Percentiles rank a stretch among this genome's conserved stretches.
Evolutionary conservation across 176 grass and related monocot species (phyloP).

Genomic region (Canna indica): DNA sequence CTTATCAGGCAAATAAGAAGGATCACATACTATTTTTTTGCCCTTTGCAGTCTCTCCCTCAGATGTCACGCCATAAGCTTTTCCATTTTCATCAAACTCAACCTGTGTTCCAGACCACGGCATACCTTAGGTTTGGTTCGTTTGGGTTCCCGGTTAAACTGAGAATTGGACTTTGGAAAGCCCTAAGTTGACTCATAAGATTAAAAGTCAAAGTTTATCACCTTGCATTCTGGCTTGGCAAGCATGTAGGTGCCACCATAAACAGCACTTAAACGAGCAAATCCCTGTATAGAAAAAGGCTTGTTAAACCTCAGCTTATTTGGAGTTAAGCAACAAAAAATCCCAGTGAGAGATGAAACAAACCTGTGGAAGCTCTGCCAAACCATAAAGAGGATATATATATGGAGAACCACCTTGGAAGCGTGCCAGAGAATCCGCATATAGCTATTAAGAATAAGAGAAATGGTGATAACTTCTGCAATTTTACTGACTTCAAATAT

Average conservation of each 20-base stretch:
- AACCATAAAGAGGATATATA: constrained; percentile 89
- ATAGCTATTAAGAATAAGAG: constrained; percentile 42
- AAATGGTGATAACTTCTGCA: not conserved
- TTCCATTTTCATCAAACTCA: constrained; percentile 72
- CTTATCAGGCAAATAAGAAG: constrained; percentile 86
- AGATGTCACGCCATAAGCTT: constrained; percentile 83
- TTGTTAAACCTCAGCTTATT: not conserved
- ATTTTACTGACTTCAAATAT: too few relatives aligned
- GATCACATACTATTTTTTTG: constrained; percentile 92
- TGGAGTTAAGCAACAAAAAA: not conserved
- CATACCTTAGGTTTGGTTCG: not conserved
- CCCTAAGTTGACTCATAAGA: not conserved
- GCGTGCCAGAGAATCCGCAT: constrained; percentile 80
- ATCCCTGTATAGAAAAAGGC: constrained; percentile 30
- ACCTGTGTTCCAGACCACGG: constrained; percentile 32
- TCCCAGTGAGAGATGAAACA: not conserved
- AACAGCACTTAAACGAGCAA: constrained; percentile 96
- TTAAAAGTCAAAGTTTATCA: constrained; percentile 14
- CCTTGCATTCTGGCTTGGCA: constrained; percentile 97
- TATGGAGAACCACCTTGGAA: constrained; percentile 94
- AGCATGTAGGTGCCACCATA: constrained; percentile 99
- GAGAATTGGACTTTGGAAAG: not conserved
- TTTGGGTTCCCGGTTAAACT: not conserved
- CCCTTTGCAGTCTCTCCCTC: constrained; percentile 86
- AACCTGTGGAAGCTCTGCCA: constrained; percentile 96